A percentile compares a stretch with the other conserved stretches of the same genome.
Conservation (phyloP, 2,329 filamentous ascomycete species). For the Ophiocordyceps sinensis region DNA sequence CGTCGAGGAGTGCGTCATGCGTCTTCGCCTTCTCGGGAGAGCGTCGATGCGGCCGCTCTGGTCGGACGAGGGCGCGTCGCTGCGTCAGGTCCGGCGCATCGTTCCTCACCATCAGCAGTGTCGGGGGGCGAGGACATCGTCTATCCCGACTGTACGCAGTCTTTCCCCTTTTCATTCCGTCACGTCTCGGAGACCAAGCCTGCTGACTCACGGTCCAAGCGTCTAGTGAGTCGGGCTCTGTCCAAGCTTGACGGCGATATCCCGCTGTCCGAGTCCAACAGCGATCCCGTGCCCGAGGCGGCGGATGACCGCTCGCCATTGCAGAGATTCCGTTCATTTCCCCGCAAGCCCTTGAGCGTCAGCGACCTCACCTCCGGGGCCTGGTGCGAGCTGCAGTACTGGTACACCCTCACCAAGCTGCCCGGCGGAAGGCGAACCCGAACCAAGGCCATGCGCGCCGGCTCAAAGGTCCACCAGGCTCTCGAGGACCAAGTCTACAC, state of each 20-base stretch:
- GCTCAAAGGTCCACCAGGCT: constrained; percentile 63
- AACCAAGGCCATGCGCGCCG: constrained; percentile 74
- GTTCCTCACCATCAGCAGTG: neutral
- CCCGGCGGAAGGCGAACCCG: constrained; percentile 57
- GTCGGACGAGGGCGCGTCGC: neutral
- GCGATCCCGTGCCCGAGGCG: neutral
- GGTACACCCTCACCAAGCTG: constrained; percentile 64
- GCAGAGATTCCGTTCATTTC: constrained; percentile 62
- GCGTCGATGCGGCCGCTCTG: too few species aligned
- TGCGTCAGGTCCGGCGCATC: neutral
- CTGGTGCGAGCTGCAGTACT: constrained; percentile 95
- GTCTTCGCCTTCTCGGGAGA: too few species aligned
- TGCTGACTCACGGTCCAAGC: constrained; percentile 50
- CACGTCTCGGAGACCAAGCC: neutral
- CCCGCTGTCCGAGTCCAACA: constrained; percentile 4
- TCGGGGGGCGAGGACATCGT: constrained; percentile 15
- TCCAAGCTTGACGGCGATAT: constrained; percentile 6
- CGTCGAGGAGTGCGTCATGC: too few species aligned
- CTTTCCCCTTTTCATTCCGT: too few species aligned
- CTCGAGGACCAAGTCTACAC: constrained; percentile 78
- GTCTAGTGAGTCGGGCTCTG: constrained; percentile 41
- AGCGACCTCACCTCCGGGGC: constrained; percentile 78
- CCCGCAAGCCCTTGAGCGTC: constrained; percentile 69
- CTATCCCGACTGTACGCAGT: constrained; percentile 39
- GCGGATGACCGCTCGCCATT: constrained; percentile 41